Base-by-base conservation (phyloP, 2,329 filamentous ascomycete genomes). In the Beauveria australis region DNA sequence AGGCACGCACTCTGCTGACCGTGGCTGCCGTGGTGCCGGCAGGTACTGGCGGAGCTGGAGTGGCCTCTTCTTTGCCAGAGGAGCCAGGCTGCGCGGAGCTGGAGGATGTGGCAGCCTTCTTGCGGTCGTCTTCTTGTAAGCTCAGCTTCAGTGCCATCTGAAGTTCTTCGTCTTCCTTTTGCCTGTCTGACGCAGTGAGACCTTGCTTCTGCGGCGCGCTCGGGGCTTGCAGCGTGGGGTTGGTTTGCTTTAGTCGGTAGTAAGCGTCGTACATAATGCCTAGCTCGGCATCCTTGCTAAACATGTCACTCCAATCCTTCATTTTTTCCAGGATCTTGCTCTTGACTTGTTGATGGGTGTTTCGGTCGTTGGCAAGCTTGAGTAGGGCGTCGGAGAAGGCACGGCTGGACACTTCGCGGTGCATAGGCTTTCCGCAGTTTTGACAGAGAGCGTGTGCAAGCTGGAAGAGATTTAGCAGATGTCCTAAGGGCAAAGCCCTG, bases 261-360 rank as follows among this genome's bases (percentile, higher is more conserved):
- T 93, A 97, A 62, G 93, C 92, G 70, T 96, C 91, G 73, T 92
- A 89, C 94, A 99, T 99, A 72, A 99, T 96, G 19, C 94, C 94
- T 63, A 99, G 83, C 71, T 97, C 93, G 12, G 92, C 84, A 71
- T 97, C 91, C 63, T 83, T 87, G 68, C 85, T 84, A 73, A 97
- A 97, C 90, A 97, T 96, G 69, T 94, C 90, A 61, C 89, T 87
- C 94, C 94, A 99, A 65, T 93, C 91, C 73, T 89, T 88, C 91
- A 97, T 97, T 66, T 92, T 87, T 79, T 97, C 93, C 62, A 97
- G 76, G 66, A 99, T 96, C 82, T 97, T 97, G 65, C 91, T 86
- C 77, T 97, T 97, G 72, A 99, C 94, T 74, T 96, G 91, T 71
- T 89, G 88, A 74, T 97, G 94, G 57, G 93, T 97, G 73, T 96